Evolutionary conservation across 2,329 filamentous ascomycete species (phyloP).

Genomic region (Onygenales sp.): DNA sequence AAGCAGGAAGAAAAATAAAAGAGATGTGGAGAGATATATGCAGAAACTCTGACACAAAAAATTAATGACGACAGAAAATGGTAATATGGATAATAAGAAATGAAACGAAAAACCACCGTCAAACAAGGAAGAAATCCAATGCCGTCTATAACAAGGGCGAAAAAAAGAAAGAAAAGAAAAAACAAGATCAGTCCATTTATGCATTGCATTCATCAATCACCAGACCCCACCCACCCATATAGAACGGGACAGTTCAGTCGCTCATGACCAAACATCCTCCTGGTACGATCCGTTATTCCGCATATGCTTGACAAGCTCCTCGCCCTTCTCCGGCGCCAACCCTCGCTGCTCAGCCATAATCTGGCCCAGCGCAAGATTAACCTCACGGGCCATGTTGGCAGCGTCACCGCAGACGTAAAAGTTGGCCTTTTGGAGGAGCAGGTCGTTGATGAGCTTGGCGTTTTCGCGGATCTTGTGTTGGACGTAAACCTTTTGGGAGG

Average conservation of each 20-base stretch:
- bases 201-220: neutral
- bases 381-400: conserved; percentile 90
- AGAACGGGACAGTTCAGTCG: neutral
- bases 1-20: too few relatives aligned
- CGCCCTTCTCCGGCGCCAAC: conserved; percentile 74
- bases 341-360: conserved; percentile 79
- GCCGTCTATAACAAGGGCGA: neutral
- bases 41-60: too few relatives aligned
- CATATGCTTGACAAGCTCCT: conserved; percentile 97
- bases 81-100: neutral
- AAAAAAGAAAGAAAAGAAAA: neutral
- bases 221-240: neutral
- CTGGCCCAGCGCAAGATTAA: conserved; percentile 75
- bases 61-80: neutral
- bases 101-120: neutral
- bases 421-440: conserved; percentile 75
- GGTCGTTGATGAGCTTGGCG: conserved; percentile 73
- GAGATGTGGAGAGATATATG: too few relatives aligned
- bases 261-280: conserved; percentile 61
- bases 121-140: neutral
- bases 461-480: conserved; percentile 84
- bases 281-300: conserved; percentile 92
- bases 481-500: conserved; percentile 85
- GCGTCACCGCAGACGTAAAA: conserved; percentile 98
- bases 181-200: neutral